phyloP scores from a whole-genome alignment of 306 rosid species.

The Vicia sativa region DNA sequence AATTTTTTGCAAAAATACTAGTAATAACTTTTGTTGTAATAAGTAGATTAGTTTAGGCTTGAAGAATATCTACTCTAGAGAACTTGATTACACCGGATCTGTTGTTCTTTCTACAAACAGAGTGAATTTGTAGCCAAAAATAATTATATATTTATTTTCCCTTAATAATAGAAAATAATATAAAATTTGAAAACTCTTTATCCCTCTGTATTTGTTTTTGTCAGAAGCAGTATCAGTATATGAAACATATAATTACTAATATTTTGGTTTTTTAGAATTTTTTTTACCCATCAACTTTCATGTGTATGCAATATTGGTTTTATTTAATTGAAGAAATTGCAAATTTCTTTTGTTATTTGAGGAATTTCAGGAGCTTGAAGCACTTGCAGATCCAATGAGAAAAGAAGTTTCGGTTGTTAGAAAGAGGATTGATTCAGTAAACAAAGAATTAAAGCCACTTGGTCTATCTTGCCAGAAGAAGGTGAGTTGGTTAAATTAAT shows the following conservation, averaged over 20 bases:
- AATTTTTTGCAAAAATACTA: background rate
- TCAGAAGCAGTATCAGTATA: constrained; percentile 28
- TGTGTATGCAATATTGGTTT: background rate
- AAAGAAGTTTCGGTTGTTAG: constrained; percentile 85
- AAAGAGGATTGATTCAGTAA: constrained; percentile 79
- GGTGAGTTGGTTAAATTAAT: constrained; percentile 63
- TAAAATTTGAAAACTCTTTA: constrained; percentile 37
- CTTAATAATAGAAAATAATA: constrained; percentile 15
- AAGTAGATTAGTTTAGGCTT: constrained; percentile 25
- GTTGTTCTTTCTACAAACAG: constrained; percentile 25
- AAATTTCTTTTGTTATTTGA: constrained; percentile 32
- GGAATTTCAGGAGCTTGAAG: constrained; percentile 84
- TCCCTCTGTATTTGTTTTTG: constrained; percentile 28
- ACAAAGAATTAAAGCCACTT: constrained; percentile 97
- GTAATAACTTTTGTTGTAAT: background rate
- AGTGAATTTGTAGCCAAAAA: constrained; percentile 33
- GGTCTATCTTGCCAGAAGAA: constrained; percentile 97
- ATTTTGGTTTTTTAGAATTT: constrained; percentile 1
- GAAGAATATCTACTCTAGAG: constrained; percentile 13
- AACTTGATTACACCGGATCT: constrained; percentile 44
- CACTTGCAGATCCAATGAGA: constrained; percentile 96
- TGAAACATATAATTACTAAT: constrained; percentile 16
- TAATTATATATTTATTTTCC: background rate
- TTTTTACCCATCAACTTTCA: background rate
- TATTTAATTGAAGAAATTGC: constrained; percentile 29